phyloP scores from a whole-genome alignment of 345 rosid species.

The Odontarrhena argentea region DNA sequence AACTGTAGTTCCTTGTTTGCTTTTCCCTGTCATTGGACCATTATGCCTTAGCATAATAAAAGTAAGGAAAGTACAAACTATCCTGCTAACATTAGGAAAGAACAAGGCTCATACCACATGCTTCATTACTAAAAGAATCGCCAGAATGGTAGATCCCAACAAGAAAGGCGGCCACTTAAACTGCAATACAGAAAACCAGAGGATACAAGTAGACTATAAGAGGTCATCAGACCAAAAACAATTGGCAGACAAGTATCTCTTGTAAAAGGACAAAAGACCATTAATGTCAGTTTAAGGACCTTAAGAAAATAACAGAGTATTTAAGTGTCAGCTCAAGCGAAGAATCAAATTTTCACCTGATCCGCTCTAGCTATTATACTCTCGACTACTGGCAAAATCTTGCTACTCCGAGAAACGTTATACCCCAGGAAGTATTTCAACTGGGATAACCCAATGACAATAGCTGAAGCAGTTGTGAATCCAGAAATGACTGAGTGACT shows the following conservation, averaged over 20 bases:
- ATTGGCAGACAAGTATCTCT: conserved; percentile 14
- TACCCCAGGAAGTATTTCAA: conserved; percentile 92
- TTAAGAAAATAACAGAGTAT: conserved; percentile 19
- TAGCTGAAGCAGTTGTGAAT: conserved; percentile 90
- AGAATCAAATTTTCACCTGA: conserved; percentile 52
- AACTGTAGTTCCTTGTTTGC: conserved; percentile 77
- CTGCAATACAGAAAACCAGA: conserved; percentile 62
- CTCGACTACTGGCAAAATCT: conserved; percentile 80
- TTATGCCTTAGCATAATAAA: conserved; percentile 22
- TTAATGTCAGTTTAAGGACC: not conserved
- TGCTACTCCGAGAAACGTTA: conserved; percentile 67
- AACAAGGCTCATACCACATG: conserved; percentile 64
- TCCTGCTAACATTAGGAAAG: not conserved
- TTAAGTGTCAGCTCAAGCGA: not conserved
- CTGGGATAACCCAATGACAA: conserved; percentile 92
- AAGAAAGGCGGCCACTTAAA: conserved; percentile 98
- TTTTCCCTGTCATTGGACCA: conserved; percentile 69
- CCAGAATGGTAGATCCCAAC: conserved; percentile 83
- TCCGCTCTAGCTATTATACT: conserved; percentile 89
- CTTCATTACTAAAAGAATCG: conserved; percentile 76
- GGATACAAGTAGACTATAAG: conserved; percentile 22
- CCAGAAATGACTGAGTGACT: conserved; percentile 99
- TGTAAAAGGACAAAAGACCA: not conserved
- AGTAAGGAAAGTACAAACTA: not conserved
- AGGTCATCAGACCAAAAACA: conserved; percentile 4